These are phyloP conservation scores for Piloderma croceum DNA, from an alignment of 768 basidiomycete genomes.

Conservation along the genomic window DNA sequence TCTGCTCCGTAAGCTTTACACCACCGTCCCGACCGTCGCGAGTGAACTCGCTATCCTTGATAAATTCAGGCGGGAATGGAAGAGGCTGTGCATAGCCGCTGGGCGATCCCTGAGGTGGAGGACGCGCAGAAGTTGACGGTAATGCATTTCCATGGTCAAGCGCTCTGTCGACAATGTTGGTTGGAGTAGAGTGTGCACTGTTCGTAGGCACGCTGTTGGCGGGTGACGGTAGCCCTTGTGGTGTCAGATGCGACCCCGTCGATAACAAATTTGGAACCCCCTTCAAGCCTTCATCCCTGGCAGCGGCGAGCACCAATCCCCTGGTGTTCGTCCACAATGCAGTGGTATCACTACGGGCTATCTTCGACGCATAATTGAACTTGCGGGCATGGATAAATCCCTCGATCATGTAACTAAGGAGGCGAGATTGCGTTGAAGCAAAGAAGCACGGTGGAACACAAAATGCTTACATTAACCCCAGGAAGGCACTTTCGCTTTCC, in stretches of 20 bases:
- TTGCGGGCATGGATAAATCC: conserved; percentile 61
- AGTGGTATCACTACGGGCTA: too few species aligned
- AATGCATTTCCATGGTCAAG: too few species aligned
- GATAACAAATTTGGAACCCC: conserved; percentile 23
- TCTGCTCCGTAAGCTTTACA: conserved; percentile 33
- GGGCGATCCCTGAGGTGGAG: too few species aligned
- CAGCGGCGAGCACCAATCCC: conserved; percentile 39
- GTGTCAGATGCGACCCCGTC: conserved; percentile 39
- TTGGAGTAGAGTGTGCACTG: conserved; percentile 76
- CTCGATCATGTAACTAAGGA: conserved; percentile 69
- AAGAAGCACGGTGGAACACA: conserved; percentile 20
- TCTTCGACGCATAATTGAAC: conserved; percentile 40
- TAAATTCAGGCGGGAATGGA: conserved; percentile 32
- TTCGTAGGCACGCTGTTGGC: conserved; percentile 61
- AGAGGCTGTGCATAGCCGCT: conserved; percentile 24
- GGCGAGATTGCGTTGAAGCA: conserved; percentile 19
- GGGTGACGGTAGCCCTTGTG: conserved; percentile 76
- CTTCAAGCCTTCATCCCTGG: conserved; percentile 27
- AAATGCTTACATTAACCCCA: conserved; percentile 72
- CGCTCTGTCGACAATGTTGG: conserved; percentile 51
- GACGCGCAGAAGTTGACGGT: too few species aligned
- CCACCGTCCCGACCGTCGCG: too few species aligned
- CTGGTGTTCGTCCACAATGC: too few species aligned
- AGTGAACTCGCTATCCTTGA: too few species aligned
- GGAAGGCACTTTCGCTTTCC: conserved; percentile 56